Evolutionary conservation across 495 filamentous ascomycete species (phyloP), one percentile per base, ranked within the genome.

Genomic region (Talaromyces thailandensis): DNA sequence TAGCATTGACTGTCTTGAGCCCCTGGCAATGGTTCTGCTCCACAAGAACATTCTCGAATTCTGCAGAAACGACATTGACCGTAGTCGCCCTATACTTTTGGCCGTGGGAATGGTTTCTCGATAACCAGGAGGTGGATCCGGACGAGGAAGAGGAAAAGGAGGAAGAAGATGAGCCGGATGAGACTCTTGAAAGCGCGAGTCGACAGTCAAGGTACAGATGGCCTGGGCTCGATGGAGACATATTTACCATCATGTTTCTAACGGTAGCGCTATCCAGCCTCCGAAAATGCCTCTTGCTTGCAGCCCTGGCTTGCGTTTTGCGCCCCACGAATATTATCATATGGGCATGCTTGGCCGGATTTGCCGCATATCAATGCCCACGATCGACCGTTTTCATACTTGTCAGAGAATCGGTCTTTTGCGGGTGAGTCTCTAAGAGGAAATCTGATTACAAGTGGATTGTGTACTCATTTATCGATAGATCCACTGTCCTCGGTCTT

Each of bases 21-120:
- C 92, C 94, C 18, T 99, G 95, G 91, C 92, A 97, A 71, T 99
- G 88, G 89, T 97, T 95, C 72, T 95, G 88, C 71, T 92, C 93
- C 0, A 95, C 91, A 2, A 83, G 94, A 61, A 96, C 94, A 0
- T 84, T 99, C 58, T 97, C 92, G 45, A 99, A 98, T 74, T 94
- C 87, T 60, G 75, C 96, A 8, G 94, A 99, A 77, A 95, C 90
- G 1, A 90, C 88, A 3, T 68, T 99, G 64, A 97, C 94, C 14
- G 79, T 90, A 61, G 78, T 85, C 60, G 94, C 93, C 5, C 75
- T 97, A 16, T 83, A 84, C 65, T 82, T 86, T 61, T 98, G 92
- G 93, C 94, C 94, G 18, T 98, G 94, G 95, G 71, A 80, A 58
- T 84, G 81, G 82, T 61, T 61, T 21, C 45, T 61, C 16, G 59